Conservation (phyloP, 2,329 filamentous ascomycete species). For the Ophiostoma montium region DNA sequence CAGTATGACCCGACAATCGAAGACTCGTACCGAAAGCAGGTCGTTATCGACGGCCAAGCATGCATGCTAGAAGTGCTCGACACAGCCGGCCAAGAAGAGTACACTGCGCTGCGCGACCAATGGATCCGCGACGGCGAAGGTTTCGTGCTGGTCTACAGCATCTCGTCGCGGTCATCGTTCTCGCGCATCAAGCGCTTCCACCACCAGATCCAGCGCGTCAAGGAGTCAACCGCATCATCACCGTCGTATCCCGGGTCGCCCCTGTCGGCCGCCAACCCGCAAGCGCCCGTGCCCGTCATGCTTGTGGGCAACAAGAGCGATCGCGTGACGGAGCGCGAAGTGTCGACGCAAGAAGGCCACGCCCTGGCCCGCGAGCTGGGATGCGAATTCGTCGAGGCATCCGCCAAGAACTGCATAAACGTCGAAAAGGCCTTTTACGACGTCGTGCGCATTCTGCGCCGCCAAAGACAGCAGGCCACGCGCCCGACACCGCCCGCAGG, state of each 20-base stretch:
- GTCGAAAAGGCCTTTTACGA: slow-evolving; percentile 98
- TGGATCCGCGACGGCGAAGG: slow-evolving; percentile 98
- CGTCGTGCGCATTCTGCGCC: slow-evolving; percentile 78
- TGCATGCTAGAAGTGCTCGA: slow-evolving; percentile 97
- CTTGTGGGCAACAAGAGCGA: slow-evolving; percentile 98
- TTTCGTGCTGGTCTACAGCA: slow-evolving; percentile 95
- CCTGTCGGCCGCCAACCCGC: slow-evolving; percentile 42
- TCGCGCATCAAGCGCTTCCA: slow-evolving; percentile 90
- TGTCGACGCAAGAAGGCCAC: slow-evolving; percentile 90
- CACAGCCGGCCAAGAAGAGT: slow-evolving; percentile 96
- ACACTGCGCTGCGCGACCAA: slow-evolving; percentile 89
- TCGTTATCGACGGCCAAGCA: slow-evolving; percentile 85
- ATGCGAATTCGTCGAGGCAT: slow-evolving; percentile 94
- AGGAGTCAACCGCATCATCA: slow-evolving; percentile 71
- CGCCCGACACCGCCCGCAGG: slow-evolving; percentile 13
- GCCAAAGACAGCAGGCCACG: slow-evolving; percentile 24
- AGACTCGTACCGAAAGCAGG: slow-evolving; percentile 77
- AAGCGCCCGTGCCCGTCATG: slow-evolving; percentile 81
- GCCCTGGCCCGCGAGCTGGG: slow-evolving; percentile 82
- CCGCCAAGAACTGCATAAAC: slow-evolving; percentile 95
- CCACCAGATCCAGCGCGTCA: slow-evolving; percentile 92
- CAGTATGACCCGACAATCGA: slow-evolving; percentile 81
- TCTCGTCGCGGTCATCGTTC: slow-evolving; percentile 92
- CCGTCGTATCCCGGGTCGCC: slow-evolving; percentile 66
- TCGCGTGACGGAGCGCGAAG: slow-evolving; percentile 85